Percentiles rank a stretch among this genome's conserved stretches.
Evolutionary conservation across 192 early-diverging fungal genomes (phyloP).

Genomic region (Lobulomyces angularis): DNA sequence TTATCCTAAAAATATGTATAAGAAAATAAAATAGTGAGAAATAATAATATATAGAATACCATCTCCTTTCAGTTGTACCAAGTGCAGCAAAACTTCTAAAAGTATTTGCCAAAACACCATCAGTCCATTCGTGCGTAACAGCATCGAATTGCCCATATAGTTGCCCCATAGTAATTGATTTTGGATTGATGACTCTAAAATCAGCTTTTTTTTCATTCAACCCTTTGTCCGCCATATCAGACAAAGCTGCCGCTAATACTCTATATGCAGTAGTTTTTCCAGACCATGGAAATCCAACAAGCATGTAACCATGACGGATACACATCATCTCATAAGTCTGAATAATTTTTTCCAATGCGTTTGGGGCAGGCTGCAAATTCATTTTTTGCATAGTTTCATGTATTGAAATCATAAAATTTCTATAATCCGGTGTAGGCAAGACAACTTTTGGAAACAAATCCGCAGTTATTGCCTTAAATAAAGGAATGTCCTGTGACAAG

Average conservation of each 20-base stretch:
- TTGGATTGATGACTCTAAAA: slow-evolving; percentile 41
- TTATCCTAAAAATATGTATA: too few relatives aligned
- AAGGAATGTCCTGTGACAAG: slow-evolving; percentile 41
- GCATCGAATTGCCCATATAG: slow-evolving; percentile 50
- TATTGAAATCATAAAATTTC: slow-evolving; percentile 31
- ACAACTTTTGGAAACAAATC: slow-evolving; percentile 48
- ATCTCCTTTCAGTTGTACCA: slow-evolving; percentile 34
- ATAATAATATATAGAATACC: too few relatives aligned
- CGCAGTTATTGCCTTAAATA: slow-evolving; percentile 47
- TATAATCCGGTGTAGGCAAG: slow-evolving; percentile 41
- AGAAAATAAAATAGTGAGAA: too few relatives aligned
- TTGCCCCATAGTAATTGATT: slow-evolving; percentile 53
- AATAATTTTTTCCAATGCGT: slow-evolving; percentile 43
- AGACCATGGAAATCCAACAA: slow-evolving; percentile 44
- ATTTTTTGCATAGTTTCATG: slow-evolving; percentile 32
- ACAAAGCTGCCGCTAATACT: slow-evolving; percentile 36
- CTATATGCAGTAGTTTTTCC: slow-evolving; percentile 48
- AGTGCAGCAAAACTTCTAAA: slow-evolving; percentile 37
- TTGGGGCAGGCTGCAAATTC: slow-evolving; percentile 37
- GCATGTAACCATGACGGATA: slow-evolving; percentile 51
- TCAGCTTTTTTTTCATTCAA: slow-evolving; percentile 41
- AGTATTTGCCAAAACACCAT: slow-evolving; percentile 43
- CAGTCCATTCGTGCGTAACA: slow-evolving; percentile 48
- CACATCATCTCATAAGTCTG: slow-evolving; percentile 56
- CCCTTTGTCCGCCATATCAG: slow-evolving; percentile 29